Evolutionary conservation across 257 asterid species (phyloP).

Genomic region (Gentiana straminea): DNA sequence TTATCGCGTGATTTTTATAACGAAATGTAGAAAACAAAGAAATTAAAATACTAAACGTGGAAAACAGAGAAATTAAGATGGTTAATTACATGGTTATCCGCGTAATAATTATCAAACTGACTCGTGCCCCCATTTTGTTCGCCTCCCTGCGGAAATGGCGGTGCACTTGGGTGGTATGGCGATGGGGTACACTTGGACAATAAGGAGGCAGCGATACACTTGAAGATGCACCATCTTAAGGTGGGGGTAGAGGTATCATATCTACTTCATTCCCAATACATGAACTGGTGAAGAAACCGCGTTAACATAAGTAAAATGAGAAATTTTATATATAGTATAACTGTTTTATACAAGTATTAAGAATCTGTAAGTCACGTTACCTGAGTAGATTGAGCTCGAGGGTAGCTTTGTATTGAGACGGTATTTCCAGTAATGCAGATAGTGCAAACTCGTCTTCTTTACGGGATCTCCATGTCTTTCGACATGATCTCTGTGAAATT

Average conservation of each 20-base stretch:
- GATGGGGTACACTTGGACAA: slow-evolving; percentile 53
- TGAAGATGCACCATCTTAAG: slow-evolving; percentile 27
- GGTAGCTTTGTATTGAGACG: slow-evolving; percentile 93
- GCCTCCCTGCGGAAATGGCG: too few species aligned
- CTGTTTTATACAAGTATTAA: not conserved
- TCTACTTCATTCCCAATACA: slow-evolving; percentile 45
- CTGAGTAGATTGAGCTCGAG: slow-evolving; percentile 72
- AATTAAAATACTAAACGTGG: not conserved
- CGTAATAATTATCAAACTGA: too few species aligned
- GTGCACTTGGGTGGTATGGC: not conserved
- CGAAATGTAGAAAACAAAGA: too few species aligned
- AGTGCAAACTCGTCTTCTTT: slow-evolving; percentile 60
- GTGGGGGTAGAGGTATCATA: slow-evolving; percentile 79
- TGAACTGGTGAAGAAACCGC: slow-evolving; percentile 28
- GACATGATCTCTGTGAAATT: slow-evolving; percentile 84
- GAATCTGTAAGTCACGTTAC: slow-evolving; percentile 17
- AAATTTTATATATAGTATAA: not conserved
- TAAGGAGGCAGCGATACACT: not conserved
- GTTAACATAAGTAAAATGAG: not conserved
- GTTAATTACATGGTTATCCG: not conserved
- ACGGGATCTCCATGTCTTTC: slow-evolving; percentile 41
- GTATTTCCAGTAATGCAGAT: slow-evolving; percentile 55
- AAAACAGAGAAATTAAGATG: too few species aligned
- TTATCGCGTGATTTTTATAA: too few species aligned
- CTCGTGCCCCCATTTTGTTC: too few species aligned